Evolutionary conservation across 2,329 filamentous ascomycete species (phyloP), one percentile per base, ranked within the genome.

Genomic region (Colletotrichum karsti): DNA sequence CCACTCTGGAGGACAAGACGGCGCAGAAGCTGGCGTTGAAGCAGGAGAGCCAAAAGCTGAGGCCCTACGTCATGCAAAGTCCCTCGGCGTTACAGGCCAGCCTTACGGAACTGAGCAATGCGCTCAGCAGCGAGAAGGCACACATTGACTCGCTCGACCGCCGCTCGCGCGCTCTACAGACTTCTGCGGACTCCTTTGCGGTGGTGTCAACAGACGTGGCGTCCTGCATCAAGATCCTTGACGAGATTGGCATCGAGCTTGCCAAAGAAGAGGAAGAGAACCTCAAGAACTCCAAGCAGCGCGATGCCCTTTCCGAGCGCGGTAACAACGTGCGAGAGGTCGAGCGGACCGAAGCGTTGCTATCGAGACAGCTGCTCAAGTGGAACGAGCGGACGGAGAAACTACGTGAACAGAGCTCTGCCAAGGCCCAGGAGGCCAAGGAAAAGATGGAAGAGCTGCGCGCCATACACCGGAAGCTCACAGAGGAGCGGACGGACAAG

Each of bases 241-340:
- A 96, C 61, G 95, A 98, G 73, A 93, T 98, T 20, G 87, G 92
- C 3, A 82, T 84, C n/a, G 96, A 98, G 77, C 82, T 99, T 5
- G 84, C 90, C 50, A 97, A 95, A 78, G 95, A 98, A 79, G 95
- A 98, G 50, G 95, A 98, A 66, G 95, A 97, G 78, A 89, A 93
- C 73, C 87, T 90, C 8, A 90, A 92, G 69, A 95, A 95, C 63
- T 87, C 91, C 9, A 90, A 91, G 75, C 95, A 98, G 76, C 88
- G 92, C 62, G 96, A 99, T 72, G 93, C 93, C 2, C 88, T 99
- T 5, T 92, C 93, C 2, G 95, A 98, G 77, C 89, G 94, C 65
- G 92, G 92, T 53, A 97, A 96, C 73, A 97, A 93, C 74, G 94
- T 97, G 18, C 90, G 93, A 69, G 95, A 98, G 78, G 93, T 98